phyloP scores from a whole-genome alignment of 2,329 filamentous ascomycete species.

The Pseudopyricularia javanii region DNA sequence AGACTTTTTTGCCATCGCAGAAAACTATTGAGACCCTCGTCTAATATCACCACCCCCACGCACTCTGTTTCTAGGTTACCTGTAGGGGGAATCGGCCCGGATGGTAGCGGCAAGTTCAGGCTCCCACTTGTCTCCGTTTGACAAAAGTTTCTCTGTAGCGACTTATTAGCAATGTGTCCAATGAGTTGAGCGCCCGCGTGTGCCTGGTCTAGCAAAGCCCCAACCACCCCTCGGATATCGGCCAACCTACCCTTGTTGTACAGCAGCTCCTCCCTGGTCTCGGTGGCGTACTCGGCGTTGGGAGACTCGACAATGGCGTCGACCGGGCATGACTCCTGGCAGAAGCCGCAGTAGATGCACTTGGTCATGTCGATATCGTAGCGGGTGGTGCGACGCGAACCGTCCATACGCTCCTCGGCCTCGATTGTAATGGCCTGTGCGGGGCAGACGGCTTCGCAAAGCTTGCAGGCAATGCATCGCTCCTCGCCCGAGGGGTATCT shows the following conservation, averaged over 20 bases:
- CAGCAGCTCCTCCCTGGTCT: constrained; percentile 77
- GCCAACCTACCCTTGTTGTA: constrained; percentile 73
- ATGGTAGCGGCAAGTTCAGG: constrained; percentile 87
- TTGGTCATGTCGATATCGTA: constrained; percentile 99
- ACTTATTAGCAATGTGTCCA: constrained; percentile 10
- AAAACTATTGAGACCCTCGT: not conserved
- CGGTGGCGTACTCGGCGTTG: constrained; percentile 51
- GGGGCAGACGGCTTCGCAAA: constrained; percentile 93
- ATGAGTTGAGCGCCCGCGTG: too few species aligned
- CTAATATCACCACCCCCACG: not conserved
- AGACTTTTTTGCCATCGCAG: not conserved
- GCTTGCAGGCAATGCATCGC: constrained; percentile 98
- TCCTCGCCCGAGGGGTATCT: constrained; percentile 96
- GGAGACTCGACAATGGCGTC: constrained; percentile 69
- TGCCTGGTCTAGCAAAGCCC: not conserved
- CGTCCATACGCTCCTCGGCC: constrained; percentile 94
- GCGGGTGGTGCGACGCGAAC: constrained; percentile 84
- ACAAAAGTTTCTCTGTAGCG: constrained; percentile 60
- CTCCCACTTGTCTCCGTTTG: constrained; percentile 95
- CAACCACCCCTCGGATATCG: not conserved
- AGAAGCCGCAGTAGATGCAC: constrained; percentile 99
- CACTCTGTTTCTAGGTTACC: constrained; percentile 34
- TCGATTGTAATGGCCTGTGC: constrained; percentile 98
- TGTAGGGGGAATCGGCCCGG: constrained; percentile 85
- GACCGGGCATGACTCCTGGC: constrained; percentile 96